Percentiles rank a stretch among this genome's conserved stretches.
These are phyloP conservation scores for California macrophylla DNA, from an alignment of 441 rosid species.

Conservation along the genomic window DNA sequence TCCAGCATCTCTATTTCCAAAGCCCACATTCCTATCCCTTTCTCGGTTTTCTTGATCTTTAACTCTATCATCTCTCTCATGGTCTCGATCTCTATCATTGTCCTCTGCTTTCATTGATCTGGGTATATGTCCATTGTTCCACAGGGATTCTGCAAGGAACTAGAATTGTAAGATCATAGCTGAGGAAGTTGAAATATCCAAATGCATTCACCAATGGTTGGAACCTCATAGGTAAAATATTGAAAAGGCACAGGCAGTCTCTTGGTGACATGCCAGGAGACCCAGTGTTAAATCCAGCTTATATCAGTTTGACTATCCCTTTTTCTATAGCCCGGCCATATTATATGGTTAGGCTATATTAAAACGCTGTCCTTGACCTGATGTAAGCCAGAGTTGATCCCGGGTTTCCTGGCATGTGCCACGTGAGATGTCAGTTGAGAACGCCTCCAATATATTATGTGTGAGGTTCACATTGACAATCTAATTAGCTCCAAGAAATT, in stretches of 20 bases:
- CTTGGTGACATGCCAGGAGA: background rate
- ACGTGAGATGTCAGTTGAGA: background rate
- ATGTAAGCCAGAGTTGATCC: background rate
- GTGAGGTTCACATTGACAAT: no score
- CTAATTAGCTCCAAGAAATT: no score
- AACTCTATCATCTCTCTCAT: constrained; percentile 46
- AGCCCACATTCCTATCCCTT: constrained; percentile 54
- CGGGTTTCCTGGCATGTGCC: background rate
- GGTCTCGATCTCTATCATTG: constrained; percentile 46
- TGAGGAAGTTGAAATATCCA: background rate
- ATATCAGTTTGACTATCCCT: background rate
- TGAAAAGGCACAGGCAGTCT: background rate
- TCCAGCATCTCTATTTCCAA: constrained; percentile 47
- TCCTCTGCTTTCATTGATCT: constrained; percentile 61
- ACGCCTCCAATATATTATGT: background rate
- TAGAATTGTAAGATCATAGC: constrained; percentile 19
- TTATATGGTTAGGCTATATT: background rate
- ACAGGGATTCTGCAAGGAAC: constrained; percentile 39
- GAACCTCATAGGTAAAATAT: background rate
- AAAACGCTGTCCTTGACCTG: background rate
- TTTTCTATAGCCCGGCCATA: background rate
- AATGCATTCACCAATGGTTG: background rate
- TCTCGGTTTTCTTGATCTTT: constrained; percentile 65
- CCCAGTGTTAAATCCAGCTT: background rate
- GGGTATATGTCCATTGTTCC: constrained; percentile 55